Percentiles rank a stretch among this genome's conserved stretches.
Evolutionary conservation across 192 early-diverging fungal genomes (phyloP).

Genomic region (Coemansia sp.): DNA sequence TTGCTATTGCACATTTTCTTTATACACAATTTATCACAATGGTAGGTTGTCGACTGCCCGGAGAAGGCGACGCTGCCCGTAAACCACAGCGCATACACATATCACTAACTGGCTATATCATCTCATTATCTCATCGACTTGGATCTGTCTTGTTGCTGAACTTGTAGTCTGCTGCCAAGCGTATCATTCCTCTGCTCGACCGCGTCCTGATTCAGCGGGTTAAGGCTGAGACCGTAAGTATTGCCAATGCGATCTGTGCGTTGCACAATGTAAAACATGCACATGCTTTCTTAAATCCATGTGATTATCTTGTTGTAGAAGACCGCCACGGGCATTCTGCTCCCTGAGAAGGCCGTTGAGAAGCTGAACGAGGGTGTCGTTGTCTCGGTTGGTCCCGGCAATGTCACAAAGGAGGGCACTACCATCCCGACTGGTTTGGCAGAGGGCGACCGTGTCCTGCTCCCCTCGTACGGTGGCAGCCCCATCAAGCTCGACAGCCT

Average conservation of each 20-base stretch:
- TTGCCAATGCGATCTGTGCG: not conserved
- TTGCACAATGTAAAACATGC: not conserved
- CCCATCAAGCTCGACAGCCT: conserved; percentile 79
- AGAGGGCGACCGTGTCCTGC: conserved; percentile 91
- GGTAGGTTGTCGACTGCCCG: conserved; percentile 2
- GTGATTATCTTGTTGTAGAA: conserved; percentile 56
- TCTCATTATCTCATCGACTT: not conserved
- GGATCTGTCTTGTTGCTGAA: not conserved
- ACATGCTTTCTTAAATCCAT: not conserved
- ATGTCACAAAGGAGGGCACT: conserved; percentile 81
- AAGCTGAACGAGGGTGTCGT: conserved; percentile 94
- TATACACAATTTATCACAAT: conserved; percentile 3
- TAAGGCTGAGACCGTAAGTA: conserved; percentile 72
- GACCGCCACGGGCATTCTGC: conserved; percentile 92
- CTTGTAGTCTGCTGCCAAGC: conserved; percentile 58
- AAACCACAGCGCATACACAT: not conserved
- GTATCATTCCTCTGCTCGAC: conserved; percentile 96
- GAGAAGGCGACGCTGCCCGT: not conserved
- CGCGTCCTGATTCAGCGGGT: conserved; percentile 96
- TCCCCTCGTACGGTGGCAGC: conserved; percentile 94
- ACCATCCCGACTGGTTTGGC: conserved; percentile 75
- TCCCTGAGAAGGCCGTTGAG: conserved; percentile 99
- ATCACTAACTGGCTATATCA: not conserved
- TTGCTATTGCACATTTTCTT: not conserved
- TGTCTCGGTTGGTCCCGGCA: conserved; percentile 90